Evolutionary conservation across 306 rosid genomes (phyloP).

Genomic region (Prunus salicina): DNA sequence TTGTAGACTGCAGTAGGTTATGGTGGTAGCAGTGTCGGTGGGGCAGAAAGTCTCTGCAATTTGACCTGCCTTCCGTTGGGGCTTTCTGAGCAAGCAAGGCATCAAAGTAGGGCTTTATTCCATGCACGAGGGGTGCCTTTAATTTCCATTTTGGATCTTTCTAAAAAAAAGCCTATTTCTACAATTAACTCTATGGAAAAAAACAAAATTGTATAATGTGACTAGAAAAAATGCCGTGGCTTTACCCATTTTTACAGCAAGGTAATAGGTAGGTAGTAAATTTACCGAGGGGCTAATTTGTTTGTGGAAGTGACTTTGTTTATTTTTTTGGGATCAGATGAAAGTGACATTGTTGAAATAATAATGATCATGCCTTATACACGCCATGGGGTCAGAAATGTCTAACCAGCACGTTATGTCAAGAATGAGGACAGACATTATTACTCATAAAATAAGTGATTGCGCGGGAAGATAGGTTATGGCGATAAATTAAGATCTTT

Average conservation of each 20-base stretch:
- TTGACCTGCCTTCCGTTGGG: background rate
- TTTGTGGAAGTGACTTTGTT: background rate
- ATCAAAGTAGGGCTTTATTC: background rate
- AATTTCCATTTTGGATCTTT: background rate
- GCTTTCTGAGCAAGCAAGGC: background rate
- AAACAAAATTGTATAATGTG: background rate
- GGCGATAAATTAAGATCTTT: no score
- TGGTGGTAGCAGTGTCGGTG: background rate
- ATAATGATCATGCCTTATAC: background rate
- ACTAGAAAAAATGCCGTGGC: background rate
- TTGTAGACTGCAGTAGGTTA: background rate
- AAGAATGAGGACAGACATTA: background rate
- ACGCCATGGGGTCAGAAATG: background rate
- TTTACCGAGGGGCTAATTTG: background rate
- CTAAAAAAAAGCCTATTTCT: background rate
- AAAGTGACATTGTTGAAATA: background rate
- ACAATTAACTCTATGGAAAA: background rate
- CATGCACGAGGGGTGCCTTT: slow-evolving; percentile 5
- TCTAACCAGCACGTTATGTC: background rate
- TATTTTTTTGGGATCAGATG: background rate
- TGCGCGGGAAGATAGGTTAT: no score
- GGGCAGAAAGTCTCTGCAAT: background rate
- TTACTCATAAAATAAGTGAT: no score
- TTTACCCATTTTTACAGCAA: background rate
- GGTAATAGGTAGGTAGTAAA: background rate